Evolutionary conservation across 306 rosid species (phyloP), one percentile per base, ranked within the genome.

Genomic region (Citrullus amarus): DNA sequence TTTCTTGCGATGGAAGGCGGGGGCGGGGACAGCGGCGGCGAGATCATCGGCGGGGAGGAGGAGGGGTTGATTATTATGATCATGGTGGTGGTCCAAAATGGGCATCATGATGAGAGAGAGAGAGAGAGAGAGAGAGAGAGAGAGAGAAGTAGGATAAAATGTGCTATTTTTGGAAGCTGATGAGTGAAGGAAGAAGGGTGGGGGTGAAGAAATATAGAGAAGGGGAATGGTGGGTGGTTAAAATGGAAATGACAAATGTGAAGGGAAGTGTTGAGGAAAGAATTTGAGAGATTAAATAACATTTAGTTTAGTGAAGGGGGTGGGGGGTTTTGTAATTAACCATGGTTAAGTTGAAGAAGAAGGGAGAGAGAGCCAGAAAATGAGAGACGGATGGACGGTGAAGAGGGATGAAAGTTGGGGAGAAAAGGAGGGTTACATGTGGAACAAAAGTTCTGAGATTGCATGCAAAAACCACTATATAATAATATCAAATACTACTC

Each of bases 401-500:
- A 65, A 82, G 79, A 63, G 39, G 77, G 5, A 88, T 69, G 55
- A 78, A 85, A 86, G 82, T 16, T 67, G 84, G 81, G 36, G 84
- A 17, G 58, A 39, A 17, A 67, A 32, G 30, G 6, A 22, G 18
- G 12, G 41, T 3, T 85, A 82, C 98, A 93, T 81, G 88, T 93
- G 98, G 86, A 86, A 88, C 83, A 48, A 88, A 91, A 90, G 88
- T 91, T 91, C 98, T 93, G 97, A 81, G 22, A 0, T 65, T 51
- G 67, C 82, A 63, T 63, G 85, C 88, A 82, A 53, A 16, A 86
- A 55, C 59, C 56, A 51, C 56, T 51, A 76, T 46, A 32, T 32
- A 25, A 25, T 25, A 25, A 25, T 25, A 25, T 25, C 28, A 25
- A 25, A 25, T 25, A 85, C 17, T 9, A 10, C 10, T 34, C 28